These are phyloP conservation scores for Colletotrichum sp. DNA, from an alignment of 2,329 filamentous ascomycete genomes.

Conservation along the genomic window DNA sequence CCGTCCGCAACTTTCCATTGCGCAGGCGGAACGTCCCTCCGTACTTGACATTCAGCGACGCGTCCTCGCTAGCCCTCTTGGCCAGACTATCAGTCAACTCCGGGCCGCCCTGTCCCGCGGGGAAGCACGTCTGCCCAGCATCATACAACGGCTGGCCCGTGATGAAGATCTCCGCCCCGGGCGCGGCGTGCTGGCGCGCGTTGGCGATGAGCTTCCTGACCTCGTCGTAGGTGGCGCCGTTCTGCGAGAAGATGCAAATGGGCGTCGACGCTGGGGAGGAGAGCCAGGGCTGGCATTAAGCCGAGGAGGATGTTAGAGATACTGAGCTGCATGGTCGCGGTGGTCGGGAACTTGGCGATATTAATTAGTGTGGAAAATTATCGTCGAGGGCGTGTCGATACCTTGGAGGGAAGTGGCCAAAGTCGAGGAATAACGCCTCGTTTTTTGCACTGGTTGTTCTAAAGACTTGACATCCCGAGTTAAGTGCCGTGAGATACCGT, in stretches of 20 bases:
- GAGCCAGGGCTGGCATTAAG: not conserved
- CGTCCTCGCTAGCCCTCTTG: not conserved
- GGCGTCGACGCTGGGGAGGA: not conserved
- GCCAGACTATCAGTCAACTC: not conserved
- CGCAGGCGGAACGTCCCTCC: not conserved
- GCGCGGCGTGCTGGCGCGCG: not conserved
- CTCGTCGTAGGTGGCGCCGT: not conserved
- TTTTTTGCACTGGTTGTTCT: not conserved
- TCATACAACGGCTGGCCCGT: not conserved
- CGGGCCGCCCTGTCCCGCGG: not conserved
- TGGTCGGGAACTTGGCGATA: accelerated
- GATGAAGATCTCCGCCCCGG: not conserved
- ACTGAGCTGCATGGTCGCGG: not conserved
- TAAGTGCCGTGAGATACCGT: not conserved
- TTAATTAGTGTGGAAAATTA: accelerated
- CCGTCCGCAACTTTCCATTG: not conserved
- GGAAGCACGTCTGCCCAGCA: not conserved
- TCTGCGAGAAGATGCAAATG: not conserved
- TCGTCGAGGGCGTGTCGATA: accelerated
- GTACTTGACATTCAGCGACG: not conserved
- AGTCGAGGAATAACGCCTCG: accelerated
- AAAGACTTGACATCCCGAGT: not conserved
- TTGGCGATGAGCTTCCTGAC: not conserved
- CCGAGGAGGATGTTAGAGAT: not conserved
- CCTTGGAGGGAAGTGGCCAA: not conserved